Percentiles rank a stretch among this genome's conserved stretches.
phyloP scores from a whole-genome alignment of 768 basidiomycete genomes.

The Termitomyces titanicus region DNA sequence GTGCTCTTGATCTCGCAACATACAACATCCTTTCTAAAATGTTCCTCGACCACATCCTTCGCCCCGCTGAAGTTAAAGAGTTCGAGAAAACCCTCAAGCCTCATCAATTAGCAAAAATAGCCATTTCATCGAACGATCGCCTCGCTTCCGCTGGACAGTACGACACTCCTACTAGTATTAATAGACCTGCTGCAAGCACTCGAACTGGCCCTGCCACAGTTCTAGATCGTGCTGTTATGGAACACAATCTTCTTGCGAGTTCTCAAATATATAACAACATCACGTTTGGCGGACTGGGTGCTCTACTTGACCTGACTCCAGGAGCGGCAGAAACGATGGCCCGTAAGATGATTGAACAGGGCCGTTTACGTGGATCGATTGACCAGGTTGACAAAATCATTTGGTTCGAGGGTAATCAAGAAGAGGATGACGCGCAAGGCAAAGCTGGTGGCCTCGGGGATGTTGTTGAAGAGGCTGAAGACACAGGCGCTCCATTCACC shows the following conservation, averaged over 20 bases:
- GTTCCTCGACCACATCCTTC: slow-evolving; percentile 97
- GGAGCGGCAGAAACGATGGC: slow-evolving; percentile 97
- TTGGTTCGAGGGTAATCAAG: slow-evolving; percentile 83
- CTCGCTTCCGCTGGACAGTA: slow-evolving; percentile 65
- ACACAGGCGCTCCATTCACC: slow-evolving; percentile 86
- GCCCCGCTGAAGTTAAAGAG: slow-evolving; percentile 81
- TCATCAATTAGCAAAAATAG: slow-evolving; percentile 92
- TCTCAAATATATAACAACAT: slow-evolving; percentile 98
- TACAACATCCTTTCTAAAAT: slow-evolving; percentile 95
- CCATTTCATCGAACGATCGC: slow-evolving; percentile 79
- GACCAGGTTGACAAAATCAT: slow-evolving; percentile 96
- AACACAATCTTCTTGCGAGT: slow-evolving; percentile 95
- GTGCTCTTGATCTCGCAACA: slow-evolving; percentile 72
- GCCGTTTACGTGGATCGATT: slow-evolving; percentile 86
- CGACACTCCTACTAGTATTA: no score
- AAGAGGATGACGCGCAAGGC: slow-evolving; percentile 90
- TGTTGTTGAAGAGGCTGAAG: slow-evolving; percentile 80
- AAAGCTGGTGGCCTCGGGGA: slow-evolving; percentile 94
- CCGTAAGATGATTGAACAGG: slow-evolving; percentile 97
- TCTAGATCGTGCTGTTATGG: slow-evolving; percentile 96
- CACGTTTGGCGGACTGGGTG: slow-evolving; percentile 90
- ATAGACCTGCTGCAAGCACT: slow-evolving; percentile 60
- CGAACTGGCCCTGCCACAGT: slow-evolving; percentile 94
- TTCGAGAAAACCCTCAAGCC: slow-evolving; percentile 86
- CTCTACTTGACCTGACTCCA: slow-evolving; percentile 83